Evolutionary conservation across 352 stramenopile genomes (phyloP).

Genomic region (Heterotrichella gracilis): DNA sequence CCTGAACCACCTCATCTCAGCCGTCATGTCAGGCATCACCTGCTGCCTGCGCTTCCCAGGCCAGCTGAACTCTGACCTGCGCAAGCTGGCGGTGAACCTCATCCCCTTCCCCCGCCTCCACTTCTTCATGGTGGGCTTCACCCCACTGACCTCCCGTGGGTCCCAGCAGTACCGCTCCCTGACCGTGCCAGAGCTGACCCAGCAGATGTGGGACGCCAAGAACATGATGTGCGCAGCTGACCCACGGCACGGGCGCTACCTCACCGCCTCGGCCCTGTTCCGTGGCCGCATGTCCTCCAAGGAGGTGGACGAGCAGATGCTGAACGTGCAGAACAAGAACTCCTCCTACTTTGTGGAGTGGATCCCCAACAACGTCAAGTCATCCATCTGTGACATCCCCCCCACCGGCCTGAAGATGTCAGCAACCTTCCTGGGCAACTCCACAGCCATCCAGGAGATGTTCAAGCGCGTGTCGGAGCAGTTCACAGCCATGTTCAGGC

Average conservation of each 20-base stretch:
- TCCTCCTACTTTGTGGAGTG: slow-evolving; percentile 98
- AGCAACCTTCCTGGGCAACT: slow-evolving; percentile 92
- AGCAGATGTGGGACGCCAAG: slow-evolving; percentile 94
- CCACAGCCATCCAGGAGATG: slow-evolving; percentile 93
- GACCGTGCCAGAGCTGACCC: slow-evolving; percentile 82
- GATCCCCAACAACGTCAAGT: slow-evolving; percentile 99
- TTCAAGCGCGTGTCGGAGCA: slow-evolving; percentile 97
- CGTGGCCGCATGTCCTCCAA: slow-evolving; percentile 93
- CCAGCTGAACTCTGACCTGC: slow-evolving; percentile 90
- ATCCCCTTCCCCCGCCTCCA: slow-evolving; percentile 92
- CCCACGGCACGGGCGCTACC: slow-evolving; percentile 86
- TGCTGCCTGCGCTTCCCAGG: slow-evolving; percentile 88
- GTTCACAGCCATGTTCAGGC: slow-evolving; percentile 99
- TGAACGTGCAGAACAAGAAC: slow-evolving; percentile 98
- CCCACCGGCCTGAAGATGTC: slow-evolving; percentile 88
- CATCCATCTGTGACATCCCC: slow-evolving; percentile 91
- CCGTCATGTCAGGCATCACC: slow-evolving; percentile 86
- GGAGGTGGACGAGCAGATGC: slow-evolving; percentile 93
- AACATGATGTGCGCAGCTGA: slow-evolving; percentile 99
- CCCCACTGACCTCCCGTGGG: slow-evolving; percentile 61
- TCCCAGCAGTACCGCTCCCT: slow-evolving; percentile 86
- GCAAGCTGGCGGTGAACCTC: slow-evolving; percentile 89
- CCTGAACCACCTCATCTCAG: slow-evolving; percentile 90
- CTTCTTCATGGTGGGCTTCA: slow-evolving; percentile 98
- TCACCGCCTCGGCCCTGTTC: slow-evolving; percentile 96